Evolutionary conservation across 495 filamentous ascomycete genomes (phyloP), one percentile per base, ranked within the genome.

Genomic region (Aspergillus affinis): DNA sequence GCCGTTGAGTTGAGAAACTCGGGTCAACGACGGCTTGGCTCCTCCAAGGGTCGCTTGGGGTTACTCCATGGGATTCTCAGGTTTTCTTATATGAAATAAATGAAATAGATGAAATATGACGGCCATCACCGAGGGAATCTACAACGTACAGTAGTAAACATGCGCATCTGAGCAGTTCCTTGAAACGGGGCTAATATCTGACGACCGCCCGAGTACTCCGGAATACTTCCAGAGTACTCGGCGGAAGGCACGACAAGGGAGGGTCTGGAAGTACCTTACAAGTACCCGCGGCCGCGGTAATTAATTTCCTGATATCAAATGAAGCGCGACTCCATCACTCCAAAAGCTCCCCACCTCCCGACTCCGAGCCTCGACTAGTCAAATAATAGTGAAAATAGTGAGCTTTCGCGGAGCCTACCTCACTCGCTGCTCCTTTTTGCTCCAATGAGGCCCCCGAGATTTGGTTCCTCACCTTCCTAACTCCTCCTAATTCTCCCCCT

Each of bases 341-440:
- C 54, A 41, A 62, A 26, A 62, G 63, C 64, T 66, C 64, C 27
- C 51, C 64, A 66, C 64, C 64, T 66, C 61, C 64, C 64, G 64
- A 63, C 60, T 66, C 64, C 64, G 64, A 66, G 60, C 51, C 58
- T 66, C 55, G 63, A 65, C 63, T 54, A 62, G 60, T 41, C 12
- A 41, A 41, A 41, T 41, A n/a, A 36, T 41, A 53, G 54, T 47
- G 49, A 48, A 51, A 45, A 49, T 52, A 57, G 23, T 4, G 23
- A 26, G 23, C 23, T 26, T 26, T 26, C 23, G 4, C 2, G 2
- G 46, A 29, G 50, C 23, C 41, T 36, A 29, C 54, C 23, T 45
- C 32, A 57, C 26, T 48, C 26, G 44, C 55, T 55, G 29, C 29
- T 10, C 51, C 63, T 51, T 59, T 59, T 61, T 29, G 55, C 59